phyloP scores from a whole-genome alignment of 179 eudicot genomes.

The Drosera spatulata region DNA sequence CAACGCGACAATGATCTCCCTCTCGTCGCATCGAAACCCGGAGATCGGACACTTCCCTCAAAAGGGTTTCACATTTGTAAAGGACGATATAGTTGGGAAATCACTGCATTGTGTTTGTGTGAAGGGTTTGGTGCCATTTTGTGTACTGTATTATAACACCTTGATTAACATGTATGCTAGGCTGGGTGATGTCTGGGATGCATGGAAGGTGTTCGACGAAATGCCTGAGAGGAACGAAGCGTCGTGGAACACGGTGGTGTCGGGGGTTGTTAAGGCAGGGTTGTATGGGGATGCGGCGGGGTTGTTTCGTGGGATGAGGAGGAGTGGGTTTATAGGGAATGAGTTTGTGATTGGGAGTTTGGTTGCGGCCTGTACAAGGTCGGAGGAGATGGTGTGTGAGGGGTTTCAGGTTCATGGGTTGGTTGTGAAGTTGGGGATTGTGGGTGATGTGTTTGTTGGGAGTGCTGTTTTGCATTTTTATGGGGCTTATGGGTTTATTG shows the following conservation, averaged over 20 bases:
- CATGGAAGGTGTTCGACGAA: constrained; percentile 47
- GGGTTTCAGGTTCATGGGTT: constrained; percentile 53
- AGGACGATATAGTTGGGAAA: constrained; percentile 29
- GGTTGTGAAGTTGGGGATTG: constrained; percentile 39
- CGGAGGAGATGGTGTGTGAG: constrained; percentile 29
- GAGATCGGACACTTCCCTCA: constrained; percentile 35
- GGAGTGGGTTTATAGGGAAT: constrained; percentile 21
- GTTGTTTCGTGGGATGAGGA: constrained; percentile 42
- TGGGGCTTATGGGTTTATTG: constrained; percentile 37
- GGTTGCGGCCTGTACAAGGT: constrained; percentile 48
- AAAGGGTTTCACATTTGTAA: constrained; percentile 51
- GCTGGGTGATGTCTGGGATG: constrained; percentile 30
- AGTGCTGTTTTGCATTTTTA: constrained; percentile 59
- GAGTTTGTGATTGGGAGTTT: constrained; percentile 49
- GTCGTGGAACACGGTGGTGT: constrained; percentile 69
- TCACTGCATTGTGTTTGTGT: constrained; percentile 45
- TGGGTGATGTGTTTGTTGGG: constrained; percentile 43
- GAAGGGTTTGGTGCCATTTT: constrained; percentile 27
- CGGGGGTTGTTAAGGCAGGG: constrained; percentile 42
- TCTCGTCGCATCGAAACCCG: constrained; percentile 26
- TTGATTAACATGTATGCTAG: constrained; percentile 48
- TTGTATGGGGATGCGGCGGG: constrained; percentile 22
- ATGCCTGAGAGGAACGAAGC: constrained; percentile 59
- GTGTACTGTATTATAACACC: constrained; percentile 46
- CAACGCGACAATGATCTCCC: too few species aligned